These are phyloP conservation scores for Eremothecium cymbalariae DNA, from an alignment of 1,139 yeast genomes.

Conservation along the genomic window DNA sequence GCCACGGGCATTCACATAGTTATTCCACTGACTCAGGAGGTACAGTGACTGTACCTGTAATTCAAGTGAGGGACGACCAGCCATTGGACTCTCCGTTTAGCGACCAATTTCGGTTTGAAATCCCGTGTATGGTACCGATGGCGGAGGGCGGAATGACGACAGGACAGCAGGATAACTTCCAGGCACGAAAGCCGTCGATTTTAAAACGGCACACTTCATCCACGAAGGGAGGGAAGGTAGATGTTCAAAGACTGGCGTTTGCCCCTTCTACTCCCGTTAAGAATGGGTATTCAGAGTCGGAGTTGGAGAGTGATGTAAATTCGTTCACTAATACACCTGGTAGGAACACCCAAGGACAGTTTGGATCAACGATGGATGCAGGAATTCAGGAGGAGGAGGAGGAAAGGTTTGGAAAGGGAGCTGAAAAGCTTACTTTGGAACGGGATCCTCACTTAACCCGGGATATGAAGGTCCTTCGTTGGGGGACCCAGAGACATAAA, in stretches of 20 bases:
- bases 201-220: constrained; percentile 2
- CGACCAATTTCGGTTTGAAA: constrained; percentile 26
- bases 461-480: constrained; percentile 62
- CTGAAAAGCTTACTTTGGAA: too few relatives aligned
- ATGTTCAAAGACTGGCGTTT: too few relatives aligned
- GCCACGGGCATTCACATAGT: too few relatives aligned
- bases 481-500: constrained; percentile 84
- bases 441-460: too few relatives aligned
- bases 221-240: too few relatives aligned
- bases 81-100: constrained; percentile 23
- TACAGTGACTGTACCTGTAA: constrained; percentile 1
- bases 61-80: constrained; percentile 10
- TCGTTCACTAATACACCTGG: constrained; percentile 27
- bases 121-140: too few relatives aligned
- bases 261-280: too few relatives aligned
- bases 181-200: constrained; percentile 6
- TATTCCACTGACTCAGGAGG: neutral
- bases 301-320: too few relatives aligned
- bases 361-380: constrained; percentile 25
- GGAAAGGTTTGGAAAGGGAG: constrained; percentile 24
- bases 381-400: constrained; percentile 21
- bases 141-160: constrained; percentile 10
- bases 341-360: constrained; percentile 7
- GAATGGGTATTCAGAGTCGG: too few relatives aligned
- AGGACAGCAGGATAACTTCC: neutral